phyloP scores from a whole-genome alignment of 2,329 filamentous ascomycete species.

The Coleophoma cylindrospora region DNA sequence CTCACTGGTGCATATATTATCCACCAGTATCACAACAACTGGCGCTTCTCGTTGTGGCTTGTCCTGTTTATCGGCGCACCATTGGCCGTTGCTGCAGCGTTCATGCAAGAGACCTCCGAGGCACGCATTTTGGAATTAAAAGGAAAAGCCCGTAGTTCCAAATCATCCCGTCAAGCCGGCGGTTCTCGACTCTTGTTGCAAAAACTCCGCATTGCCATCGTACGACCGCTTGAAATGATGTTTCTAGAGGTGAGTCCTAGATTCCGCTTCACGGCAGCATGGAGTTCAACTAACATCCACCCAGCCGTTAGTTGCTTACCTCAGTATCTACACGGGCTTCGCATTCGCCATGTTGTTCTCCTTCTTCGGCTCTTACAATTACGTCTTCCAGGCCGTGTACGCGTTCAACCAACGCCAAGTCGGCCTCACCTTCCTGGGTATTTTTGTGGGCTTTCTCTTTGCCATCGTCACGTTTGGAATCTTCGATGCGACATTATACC shows the following conservation, averaged over 20 bases:
- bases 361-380: slow-evolving; percentile 51
- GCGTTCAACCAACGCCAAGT: slow-evolving; percentile 31
- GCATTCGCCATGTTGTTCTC: slow-evolving; percentile 48
- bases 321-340: slow-evolving; percentile 44
- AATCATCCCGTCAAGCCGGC: slow-evolving; percentile 8
- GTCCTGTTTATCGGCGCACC: slow-evolving; percentile 24
- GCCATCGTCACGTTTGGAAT: slow-evolving; percentile 30
- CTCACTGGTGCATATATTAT: slow-evolving; percentile 25
- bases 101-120: slow-evolving; percentile 30
- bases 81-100: slow-evolving; percentile 30
- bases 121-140: slow-evolving; percentile 14
- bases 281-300: slow-evolving; percentile 45
- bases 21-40: slow-evolving; percentile 19
- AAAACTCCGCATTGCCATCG: slow-evolving; percentile 18
- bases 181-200: slow-evolving; percentile 11
- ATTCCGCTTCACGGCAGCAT: too few species aligned
- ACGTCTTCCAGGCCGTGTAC: slow-evolving; percentile 40
- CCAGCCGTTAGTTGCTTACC: slow-evolving; percentile 47
- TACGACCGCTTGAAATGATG: slow-evolving; percentile 53
- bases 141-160: slow-evolving; percentile 26
- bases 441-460: slow-evolving; percentile 19
- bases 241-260: slow-evolving; percentile 44
- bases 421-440: slow-evolving; percentile 20
- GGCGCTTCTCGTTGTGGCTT: slow-evolving; percentile 20
- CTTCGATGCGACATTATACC: slow-evolving; percentile 50